phyloP scores from a whole-genome alignment of 78 protist species.

The Pigoraptor vietnamica region DNA sequence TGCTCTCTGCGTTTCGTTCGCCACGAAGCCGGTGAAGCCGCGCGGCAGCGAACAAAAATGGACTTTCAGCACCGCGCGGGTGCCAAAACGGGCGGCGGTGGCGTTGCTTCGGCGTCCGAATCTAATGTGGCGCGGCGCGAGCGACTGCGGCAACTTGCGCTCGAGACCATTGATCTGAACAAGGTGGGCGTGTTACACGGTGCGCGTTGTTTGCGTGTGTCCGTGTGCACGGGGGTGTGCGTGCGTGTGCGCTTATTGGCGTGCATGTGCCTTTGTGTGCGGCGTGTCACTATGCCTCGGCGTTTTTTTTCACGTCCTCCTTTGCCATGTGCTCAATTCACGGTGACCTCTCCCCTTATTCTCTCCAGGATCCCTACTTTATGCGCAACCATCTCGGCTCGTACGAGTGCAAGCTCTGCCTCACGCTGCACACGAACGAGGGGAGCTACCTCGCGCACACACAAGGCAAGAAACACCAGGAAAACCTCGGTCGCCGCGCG shows the following conservation, averaged over 20 bases:
- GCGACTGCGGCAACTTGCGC: constrained; percentile 81
- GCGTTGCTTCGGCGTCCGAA: constrained; percentile 25
- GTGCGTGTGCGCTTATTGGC: background rate
- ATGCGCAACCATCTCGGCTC: constrained; percentile 83
- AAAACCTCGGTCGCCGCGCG: constrained; percentile 51
- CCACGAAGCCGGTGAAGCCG: too few species aligned
- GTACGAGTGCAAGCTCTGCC: constrained; percentile 97
- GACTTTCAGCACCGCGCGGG: constrained; percentile 35
- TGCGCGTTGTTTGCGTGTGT: background rate
- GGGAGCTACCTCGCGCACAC: constrained; percentile 93
- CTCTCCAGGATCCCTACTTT: constrained; percentile 56
- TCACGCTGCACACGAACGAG: constrained; percentile 95
- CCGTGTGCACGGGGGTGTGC: background rate
- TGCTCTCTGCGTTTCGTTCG: too few species aligned
- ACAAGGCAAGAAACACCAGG: constrained; percentile 92
- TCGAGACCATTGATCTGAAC: constrained; percentile 84
- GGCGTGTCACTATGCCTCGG: background rate
- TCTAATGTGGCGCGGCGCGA: constrained; percentile 77
- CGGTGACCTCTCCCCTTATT: too few species aligned
- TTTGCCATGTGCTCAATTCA: background rate
- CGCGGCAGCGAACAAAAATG: too few species aligned
- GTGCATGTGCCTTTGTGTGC: background rate
- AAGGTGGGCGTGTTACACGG: constrained; percentile 37
- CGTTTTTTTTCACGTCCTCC: background rate
- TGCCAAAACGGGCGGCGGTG: constrained; percentile 50